Base-by-base conservation (phyloP, 768 basidiomycete species). In the Multifurca ochricompacta region DNA sequence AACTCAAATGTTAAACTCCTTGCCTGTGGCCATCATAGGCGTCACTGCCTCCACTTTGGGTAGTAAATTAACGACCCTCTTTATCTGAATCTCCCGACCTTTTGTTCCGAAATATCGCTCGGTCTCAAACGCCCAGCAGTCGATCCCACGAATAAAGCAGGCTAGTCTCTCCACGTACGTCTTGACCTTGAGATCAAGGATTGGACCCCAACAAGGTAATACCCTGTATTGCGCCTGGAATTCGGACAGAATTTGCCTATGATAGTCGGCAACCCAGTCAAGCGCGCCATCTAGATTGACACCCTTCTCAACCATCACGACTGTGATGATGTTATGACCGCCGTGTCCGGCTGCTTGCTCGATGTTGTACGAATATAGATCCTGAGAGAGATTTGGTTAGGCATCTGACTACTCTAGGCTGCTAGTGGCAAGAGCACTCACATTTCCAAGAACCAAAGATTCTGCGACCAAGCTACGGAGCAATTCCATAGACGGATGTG, bases 101-200 rank as follows among this genome's bases (percentile, higher is more conserved):
- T 78, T 60, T 39, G 70, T 68, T 11, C 82, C 85, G 63, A 87
- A 87, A 63, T 87, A 87, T 3, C 85, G 74, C 52, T 75, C 73
- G 4, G 79, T 79, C 66, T 77, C 74, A 69, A 84, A 87, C 66
- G 81, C 82, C 85, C 85, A 87, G 56, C 85, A 79, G 34, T 85
- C 66, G 36, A 78, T 80, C 70, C 82, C 85, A 28, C 83, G 77
- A 57, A 85, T 82, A 84, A 82, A 85, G 58, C 81, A 74, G 62
- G 80, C 77, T 25, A 87, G 66, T n/a, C 84, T 82, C 37, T 74
- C 66, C 35, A 87, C 70, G 58, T 86, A 87, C 23, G 69, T 68
- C 19, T 66, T 65, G 36, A 85, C 82, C 68, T 81, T 78, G 19
- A 64, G 67, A 62, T 86, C 83, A 35, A 85, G 66, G 46, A 80